Conservation (phyloP, 306 rosid species). For the Vigna nakashimae region DNA sequence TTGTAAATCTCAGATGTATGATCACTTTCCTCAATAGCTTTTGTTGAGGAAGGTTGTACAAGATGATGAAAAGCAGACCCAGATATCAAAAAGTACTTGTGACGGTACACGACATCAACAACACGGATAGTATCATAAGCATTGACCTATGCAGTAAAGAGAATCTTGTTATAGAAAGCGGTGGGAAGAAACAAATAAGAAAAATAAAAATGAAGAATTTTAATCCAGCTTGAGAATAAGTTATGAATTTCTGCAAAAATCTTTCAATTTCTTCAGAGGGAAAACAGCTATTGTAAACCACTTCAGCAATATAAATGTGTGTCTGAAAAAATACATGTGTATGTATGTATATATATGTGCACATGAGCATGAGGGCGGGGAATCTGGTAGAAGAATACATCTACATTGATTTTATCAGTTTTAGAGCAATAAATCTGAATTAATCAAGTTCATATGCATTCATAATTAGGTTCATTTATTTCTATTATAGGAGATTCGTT, state of each 20-base stretch:
- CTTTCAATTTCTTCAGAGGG: slow-evolving; percentile 1
- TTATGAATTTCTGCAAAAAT: slow-evolving; percentile 15
- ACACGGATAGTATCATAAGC: slow-evolving; percentile 75
- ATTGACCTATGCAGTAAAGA: slow-evolving; percentile 69
- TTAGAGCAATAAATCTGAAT: no score
- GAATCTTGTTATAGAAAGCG: slow-evolving; percentile 16
- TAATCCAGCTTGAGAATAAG: slow-evolving; percentile 26
- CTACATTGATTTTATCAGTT: no score
- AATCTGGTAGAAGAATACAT: no score
- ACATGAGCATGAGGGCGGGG: no score
- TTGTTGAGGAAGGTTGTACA: slow-evolving; percentile 56
- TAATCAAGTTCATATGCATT: no score
- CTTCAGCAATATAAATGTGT: no score
- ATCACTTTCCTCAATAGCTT: slow-evolving; percentile 44
- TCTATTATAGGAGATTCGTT: no score
- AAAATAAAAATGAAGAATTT: slow-evolving; percentile 31
- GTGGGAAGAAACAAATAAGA: slow-evolving; percentile 1
- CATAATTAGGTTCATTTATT: no score
- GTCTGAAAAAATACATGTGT: no score
- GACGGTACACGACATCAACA: slow-evolving; percentile 73
- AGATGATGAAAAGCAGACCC: slow-evolving; percentile 47
- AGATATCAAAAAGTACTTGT: slow-evolving; percentile 80
- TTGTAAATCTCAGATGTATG: slow-evolving; percentile 36
- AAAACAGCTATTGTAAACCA: background rate
- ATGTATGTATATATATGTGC: no score